These are phyloP conservation scores for Sphagnum magellanicum DNA, from an alignment of 228 moss, liverwort and hornwort species.

Conservation along the genomic window DNA sequence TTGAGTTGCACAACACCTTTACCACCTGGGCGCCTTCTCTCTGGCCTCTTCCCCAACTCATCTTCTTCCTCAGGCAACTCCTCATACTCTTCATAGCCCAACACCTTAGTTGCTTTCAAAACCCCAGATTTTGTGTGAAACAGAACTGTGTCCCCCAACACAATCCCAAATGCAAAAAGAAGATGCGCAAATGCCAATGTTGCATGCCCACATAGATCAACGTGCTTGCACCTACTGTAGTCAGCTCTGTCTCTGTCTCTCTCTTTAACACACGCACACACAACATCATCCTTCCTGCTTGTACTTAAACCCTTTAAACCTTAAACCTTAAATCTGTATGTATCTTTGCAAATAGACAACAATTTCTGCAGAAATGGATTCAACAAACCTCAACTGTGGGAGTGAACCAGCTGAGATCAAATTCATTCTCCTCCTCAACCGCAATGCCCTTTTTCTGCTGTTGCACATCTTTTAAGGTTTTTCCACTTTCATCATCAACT, in stretches of 20 bases:
- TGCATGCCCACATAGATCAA: conserved; percentile 89
- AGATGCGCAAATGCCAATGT: conserved; percentile 91
- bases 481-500: conserved; percentile 40
- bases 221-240: conserved; percentile 20
- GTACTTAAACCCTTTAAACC: too few relatives aligned
- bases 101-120: conserved; percentile 69
- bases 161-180: conserved; percentile 83
- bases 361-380: not conserved
- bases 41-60: conserved; percentile 27
- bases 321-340: too few relatives aligned
- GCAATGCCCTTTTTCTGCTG: conserved; percentile 14
- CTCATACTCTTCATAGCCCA: conserved; percentile 64
- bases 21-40: conserved; percentile 39
- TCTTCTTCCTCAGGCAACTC: conserved; percentile 13
- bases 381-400: conserved; percentile 59
- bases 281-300: too few relatives aligned
- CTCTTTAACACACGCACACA: too few relatives aligned
- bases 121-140: conserved; percentile 73
- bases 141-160: conserved; percentile 63
- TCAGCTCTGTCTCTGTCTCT: too few relatives aligned
- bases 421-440: conserved; percentile 57
- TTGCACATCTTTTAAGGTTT: conserved; percentile 31
- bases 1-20: conserved; percentile 83
- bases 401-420: conserved; percentile 91
- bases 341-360: too few relatives aligned